Evolutionary conservation across 2,329 filamentous ascomycete genomes (phyloP).

Genomic region (Conoideocrella luteorostrata): DNA sequence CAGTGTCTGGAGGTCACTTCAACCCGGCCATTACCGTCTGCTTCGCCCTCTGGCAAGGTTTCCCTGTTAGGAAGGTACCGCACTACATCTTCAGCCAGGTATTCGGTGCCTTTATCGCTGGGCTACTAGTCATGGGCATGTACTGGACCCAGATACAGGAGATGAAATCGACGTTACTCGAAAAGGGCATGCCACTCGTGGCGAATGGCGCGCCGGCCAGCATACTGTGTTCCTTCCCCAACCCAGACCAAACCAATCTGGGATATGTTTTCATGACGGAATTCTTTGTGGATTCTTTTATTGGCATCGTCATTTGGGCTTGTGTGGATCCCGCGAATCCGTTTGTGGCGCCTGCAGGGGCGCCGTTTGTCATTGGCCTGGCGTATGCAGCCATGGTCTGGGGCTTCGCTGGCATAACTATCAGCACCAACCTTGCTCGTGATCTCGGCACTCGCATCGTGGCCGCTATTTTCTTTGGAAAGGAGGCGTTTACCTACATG

Average conservation of each 20-base stretch:
- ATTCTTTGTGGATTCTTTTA: conserved; percentile 52
- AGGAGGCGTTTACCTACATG: conserved; percentile 19
- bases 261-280: conserved; percentile 53
- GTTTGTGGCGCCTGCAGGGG: conserved; percentile 40
- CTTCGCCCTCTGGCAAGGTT: conserved; percentile 47
- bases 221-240: conserved; percentile 49
- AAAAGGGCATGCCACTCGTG: conserved; percentile 23
- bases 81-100: conserved; percentile 51
- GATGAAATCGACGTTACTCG: conserved; percentile 27
- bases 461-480: conserved; percentile 44
- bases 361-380: conserved; percentile 49
- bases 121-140: conserved; percentile 47
- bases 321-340: conserved; percentile 52
- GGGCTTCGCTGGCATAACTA: conserved; percentile 49
- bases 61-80: conserved; percentile 52
- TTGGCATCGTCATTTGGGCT: conserved; percentile 52
- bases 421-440: conserved; percentile 51
- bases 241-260: conserved; percentile 41
- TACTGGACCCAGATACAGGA: conserved; percentile 43
- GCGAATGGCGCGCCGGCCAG: conserved; percentile 43
- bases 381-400: conserved; percentile 48
- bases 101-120: conserved; percentile 49
- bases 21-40: conserved; percentile 44
- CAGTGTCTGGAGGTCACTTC: conserved; percentile 49
- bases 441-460: conserved; percentile 55